phyloP scores from a whole-genome alignment of 345 rosid species.

The Eucalyptus dawsonii region DNA sequence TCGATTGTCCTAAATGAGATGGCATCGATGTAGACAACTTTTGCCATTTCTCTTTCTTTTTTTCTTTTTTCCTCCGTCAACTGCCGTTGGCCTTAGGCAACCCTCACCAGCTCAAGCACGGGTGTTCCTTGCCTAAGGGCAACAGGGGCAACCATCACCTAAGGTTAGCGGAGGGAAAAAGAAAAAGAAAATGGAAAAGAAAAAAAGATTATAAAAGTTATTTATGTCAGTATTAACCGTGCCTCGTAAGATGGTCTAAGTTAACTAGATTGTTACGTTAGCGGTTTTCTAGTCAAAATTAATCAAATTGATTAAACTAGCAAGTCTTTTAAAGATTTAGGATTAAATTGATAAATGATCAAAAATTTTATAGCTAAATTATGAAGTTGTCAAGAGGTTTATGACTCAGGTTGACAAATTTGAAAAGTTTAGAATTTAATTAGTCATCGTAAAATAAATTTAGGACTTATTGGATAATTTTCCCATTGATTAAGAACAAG shows the following conservation, averaged over 20 bases:
- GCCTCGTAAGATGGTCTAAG: rapidly evolving
- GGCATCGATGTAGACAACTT: neutral
- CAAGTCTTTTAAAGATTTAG: too few species aligned
- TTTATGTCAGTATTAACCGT: rapidly evolving
- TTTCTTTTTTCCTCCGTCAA: rapidly evolving
- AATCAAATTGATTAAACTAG: rapidly evolving
- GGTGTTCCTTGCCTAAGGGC: neutral
- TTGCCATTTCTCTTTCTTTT: neutral
- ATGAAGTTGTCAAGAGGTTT: too few species aligned
- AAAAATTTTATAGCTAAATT: rapidly evolving
- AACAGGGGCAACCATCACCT: rapidly evolving
- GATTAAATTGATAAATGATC: too few species aligned
- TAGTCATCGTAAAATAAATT: neutral
- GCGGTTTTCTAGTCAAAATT: rapidly evolving
- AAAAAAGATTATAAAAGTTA: too few species aligned
- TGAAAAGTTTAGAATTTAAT: too few species aligned
- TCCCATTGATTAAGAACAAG: rapidly evolving
- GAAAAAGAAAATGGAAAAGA: too few species aligned
- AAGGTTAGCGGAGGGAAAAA: too few species aligned
- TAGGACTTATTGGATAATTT: neutral
- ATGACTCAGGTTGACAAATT: too few species aligned
- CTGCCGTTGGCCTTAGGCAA: neutral
- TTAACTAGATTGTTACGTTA: too few species aligned
- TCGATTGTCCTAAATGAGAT: neutral
- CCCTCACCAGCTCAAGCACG: rapidly evolving